Evolutionary conservation across 2,329 filamentous ascomycete genomes (phyloP), one percentile per base, ranked within the genome.

Genomic region (Aspergillus terreus): DNA sequence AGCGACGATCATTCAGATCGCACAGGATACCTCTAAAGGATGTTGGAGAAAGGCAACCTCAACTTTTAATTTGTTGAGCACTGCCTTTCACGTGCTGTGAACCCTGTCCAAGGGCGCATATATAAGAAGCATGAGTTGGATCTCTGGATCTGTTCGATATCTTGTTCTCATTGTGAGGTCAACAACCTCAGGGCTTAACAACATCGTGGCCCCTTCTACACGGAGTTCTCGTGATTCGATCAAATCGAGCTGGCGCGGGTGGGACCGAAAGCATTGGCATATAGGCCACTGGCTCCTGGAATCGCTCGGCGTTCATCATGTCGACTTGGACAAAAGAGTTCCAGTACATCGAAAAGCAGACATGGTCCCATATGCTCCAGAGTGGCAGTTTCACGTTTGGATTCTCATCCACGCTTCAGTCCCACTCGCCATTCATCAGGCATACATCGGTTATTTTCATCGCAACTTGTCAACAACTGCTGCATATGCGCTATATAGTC

Each of bases 271-370:
- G 15, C 27, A 45, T n/a, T 45, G 44, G 44, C 27, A 9, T 5
- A 19, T 32, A 32, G 25, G 25, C n/a, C 44, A 45, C 10, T 45
- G 44, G 44, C 44, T 45, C n/a, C 27, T 45, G 1, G 44, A 45
- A 14, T 19, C 5, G 11, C 27, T 45, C 6, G 19, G 32, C 2
- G 19, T 45, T 10, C 44, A 45, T 32, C 44, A 45, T 45, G 7
- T 45, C 1, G 44, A 45, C 19, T 15, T 45, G 10, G 44, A 45
- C 25, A 45, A 32, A 21, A 32, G 32, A 32, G 23, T 48, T 23
- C 56, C 56, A 17, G 51, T 56, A 14, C 53, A 58, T 38, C 35
- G 33, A 15, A 58, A 58, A 23, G 45, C 55, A 14, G 56, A 58
- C 3, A 58, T 54, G 48, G 21, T 58, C 0, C 53, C 53, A 15